Percentiles rank a stretch among this genome's conserved stretches.
phyloP scores from a whole-genome alignment of 306 rosid species.

The Quillaja saponaria region DNA sequence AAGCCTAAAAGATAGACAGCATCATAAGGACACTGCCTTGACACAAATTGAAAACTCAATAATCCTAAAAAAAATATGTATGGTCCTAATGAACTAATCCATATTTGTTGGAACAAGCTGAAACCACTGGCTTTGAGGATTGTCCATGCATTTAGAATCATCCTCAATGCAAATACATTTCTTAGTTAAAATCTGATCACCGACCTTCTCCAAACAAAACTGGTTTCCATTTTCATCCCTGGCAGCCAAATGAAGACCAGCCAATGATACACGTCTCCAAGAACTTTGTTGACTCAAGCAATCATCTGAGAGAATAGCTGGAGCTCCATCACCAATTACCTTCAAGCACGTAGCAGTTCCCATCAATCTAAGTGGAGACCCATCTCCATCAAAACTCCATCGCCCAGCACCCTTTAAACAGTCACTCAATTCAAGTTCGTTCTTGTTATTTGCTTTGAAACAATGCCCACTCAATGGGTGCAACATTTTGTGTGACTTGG shows the following conservation, averaged over 20 bases:
- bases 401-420: conserved; percentile 17
- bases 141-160: conserved; percentile 36
- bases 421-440: conserved; percentile 35
- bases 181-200: conserved; percentile 27
- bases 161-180: conserved; percentile 47
- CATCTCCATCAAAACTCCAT: conserved; percentile 39
- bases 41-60: too few species aligned
- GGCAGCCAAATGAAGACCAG: conserved; percentile 57
- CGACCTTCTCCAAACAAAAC: conserved; percentile 41
- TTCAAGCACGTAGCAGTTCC: conserved; percentile 32
- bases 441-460: conserved; percentile 17
- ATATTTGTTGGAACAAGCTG: conserved; percentile 45
- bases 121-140: conserved; percentile 52
- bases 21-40: too few species aligned
- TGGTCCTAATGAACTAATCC: too few species aligned
- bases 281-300: conserved; percentile 38
- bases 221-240: conserved; percentile 3
- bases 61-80: too few species aligned
- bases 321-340: conserved; percentile 35
- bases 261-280: conserved; percentile 35
- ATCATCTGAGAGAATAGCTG: conserved; percentile 29
- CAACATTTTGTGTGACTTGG: conserved; percentile 37
- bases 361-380: conserved; percentile 34
- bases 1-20: too few species aligned
- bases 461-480: conserved; percentile 47